Conservation (phyloP, 1,284 basidiomycete genomes). For the Sporisorium scitamineum region DNA sequence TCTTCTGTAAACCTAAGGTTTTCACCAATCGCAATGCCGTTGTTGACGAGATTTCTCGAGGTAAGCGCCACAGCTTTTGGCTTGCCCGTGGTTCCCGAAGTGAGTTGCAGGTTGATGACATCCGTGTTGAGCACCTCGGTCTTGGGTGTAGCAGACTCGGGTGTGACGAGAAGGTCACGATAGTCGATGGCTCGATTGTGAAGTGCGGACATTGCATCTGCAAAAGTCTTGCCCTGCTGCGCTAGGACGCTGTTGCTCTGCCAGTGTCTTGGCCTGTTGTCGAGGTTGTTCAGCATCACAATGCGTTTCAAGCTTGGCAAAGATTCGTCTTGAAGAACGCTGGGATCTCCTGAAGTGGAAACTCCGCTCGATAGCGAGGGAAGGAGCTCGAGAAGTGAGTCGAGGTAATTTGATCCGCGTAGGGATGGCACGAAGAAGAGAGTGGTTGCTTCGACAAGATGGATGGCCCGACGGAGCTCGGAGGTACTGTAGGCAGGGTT, state of each 20-base stretch:
- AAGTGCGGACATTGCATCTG: constrained; percentile 40
- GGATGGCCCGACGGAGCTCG: constrained; percentile 78
- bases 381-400: constrained; percentile 73
- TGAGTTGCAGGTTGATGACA: constrained; percentile 77
- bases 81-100: constrained; percentile 44
- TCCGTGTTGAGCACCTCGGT: constrained; percentile 74
- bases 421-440: constrained; percentile 79
- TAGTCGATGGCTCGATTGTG: constrained; percentile 49
- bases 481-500: constrained; percentile 82
- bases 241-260: constrained; percentile 53
- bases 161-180: constrained; percentile 47
- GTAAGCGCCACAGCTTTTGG: constrained; percentile 61
- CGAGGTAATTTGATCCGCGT: constrained; percentile 52
- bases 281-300: constrained; percentile 77
- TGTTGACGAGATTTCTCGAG: constrained; percentile 80
- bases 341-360: constrained; percentile 20
- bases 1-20: constrained; percentile 73
- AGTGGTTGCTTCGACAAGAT: constrained; percentile 77
- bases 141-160: constrained; percentile 76
- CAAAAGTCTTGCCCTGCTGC: constrained; percentile 40
- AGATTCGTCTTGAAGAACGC: constrained; percentile 73
- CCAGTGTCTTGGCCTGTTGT: constrained; percentile 49
- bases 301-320: constrained; percentile 78
- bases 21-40: constrained; percentile 78
- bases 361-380: constrained; percentile 76